Percentiles rank a stretch among this genome's conserved stretches.
Evolutionary conservation across 2,329 filamentous ascomycete species (phyloP).

Genomic region (Fusarium nematophilum): DNA sequence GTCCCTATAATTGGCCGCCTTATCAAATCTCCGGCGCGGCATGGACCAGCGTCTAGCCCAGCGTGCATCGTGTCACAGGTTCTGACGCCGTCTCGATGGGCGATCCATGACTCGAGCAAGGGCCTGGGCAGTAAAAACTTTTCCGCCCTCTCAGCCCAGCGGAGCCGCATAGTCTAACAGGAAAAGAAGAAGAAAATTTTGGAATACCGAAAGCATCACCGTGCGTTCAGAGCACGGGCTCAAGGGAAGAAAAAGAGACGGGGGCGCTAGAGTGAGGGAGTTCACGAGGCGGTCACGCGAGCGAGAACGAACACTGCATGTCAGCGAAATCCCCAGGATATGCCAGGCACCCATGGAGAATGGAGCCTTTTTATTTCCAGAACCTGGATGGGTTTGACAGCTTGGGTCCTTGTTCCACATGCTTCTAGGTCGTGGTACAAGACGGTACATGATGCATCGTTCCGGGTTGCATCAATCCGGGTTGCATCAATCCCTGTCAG

Average conservation of each 20-base stretch:
- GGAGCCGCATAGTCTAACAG: slow-evolving; percentile 6
- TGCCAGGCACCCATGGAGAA: slow-evolving; percentile 17
- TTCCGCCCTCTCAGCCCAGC: background rate
- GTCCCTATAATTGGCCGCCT: slow-evolving; percentile 3
- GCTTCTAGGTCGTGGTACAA: slow-evolving; percentile 28
- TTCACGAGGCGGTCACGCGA: slow-evolving; percentile 9
- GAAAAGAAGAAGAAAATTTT: slow-evolving; percentile 9
- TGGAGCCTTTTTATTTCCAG: slow-evolving; percentile 19
- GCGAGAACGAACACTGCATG: background rate
- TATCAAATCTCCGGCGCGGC: slow-evolving; percentile 15
- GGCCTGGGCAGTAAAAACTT: slow-evolving; percentile 18
- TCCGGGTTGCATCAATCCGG: background rate
- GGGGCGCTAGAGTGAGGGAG: background rate
- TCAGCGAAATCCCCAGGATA: slow-evolving; percentile 23
- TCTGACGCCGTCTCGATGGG: background rate
- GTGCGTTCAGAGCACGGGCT: slow-evolving; percentile 21
- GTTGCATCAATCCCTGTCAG: slow-evolving; percentile 1
- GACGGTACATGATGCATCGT: slow-evolving; percentile 19
- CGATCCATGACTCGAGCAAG: slow-evolving; percentile 1
- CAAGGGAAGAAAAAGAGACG: background rate
- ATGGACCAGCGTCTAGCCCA: slow-evolving; percentile 9
- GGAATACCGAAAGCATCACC: slow-evolving; percentile 2
- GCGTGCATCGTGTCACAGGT: background rate
- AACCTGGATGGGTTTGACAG: slow-evolving; percentile 16
- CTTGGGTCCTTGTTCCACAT: background rate